Evolutionary conservation across 2,329 filamentous ascomycete genomes (phyloP).

Genomic region (Samsoniella hepiali): DNA sequence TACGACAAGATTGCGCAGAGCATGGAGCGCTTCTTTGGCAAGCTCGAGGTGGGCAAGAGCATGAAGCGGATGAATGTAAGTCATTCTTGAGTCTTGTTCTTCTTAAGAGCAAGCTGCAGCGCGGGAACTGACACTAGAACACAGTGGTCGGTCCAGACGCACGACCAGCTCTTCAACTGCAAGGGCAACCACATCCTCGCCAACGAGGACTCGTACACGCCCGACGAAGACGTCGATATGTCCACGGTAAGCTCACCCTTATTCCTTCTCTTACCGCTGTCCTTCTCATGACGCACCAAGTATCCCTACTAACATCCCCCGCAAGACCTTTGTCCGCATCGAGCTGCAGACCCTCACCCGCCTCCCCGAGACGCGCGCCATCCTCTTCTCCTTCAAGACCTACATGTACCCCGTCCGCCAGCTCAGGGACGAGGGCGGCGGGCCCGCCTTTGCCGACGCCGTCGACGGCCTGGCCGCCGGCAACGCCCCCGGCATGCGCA

Average conservation of each 20-base stretch:
- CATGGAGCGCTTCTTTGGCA: constrained; percentile 53
- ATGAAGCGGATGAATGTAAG: constrained; percentile 50
- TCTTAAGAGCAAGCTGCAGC: too few species aligned
- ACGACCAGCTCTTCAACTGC: constrained; percentile 39
- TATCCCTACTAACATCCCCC: too few species aligned
- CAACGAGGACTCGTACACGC: constrained; percentile 31
- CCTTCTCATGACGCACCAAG: too few species aligned
- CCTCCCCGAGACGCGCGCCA: constrained; percentile 43
- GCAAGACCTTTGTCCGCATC: constrained; percentile 37
- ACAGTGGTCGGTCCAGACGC: constrained; percentile 50
- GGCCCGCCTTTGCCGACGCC: constrained; percentile 45
- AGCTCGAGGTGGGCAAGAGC: constrained; percentile 45
- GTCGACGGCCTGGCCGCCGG: constrained; percentile 50
- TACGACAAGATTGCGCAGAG: constrained; percentile 53
- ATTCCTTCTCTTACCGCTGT: too few species aligned
- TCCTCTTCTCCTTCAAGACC: constrained; percentile 57
- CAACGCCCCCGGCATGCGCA: constrained; percentile 53
- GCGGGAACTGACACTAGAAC: too few species aligned
- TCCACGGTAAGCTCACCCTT: constrained; percentile 30
- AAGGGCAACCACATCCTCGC: constrained; percentile 36
- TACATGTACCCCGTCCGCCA: constrained; percentile 48
- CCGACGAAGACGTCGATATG: constrained; percentile 38
- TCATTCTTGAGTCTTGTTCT: background rate
- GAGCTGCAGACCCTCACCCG: constrained; percentile 52
- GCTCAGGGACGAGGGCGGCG: constrained; percentile 48